Evolutionary conservation across 169 alveolate species (phyloP), one percentile per base, ranked within the genome.

Genomic region (Plasmodium inui): DNA sequence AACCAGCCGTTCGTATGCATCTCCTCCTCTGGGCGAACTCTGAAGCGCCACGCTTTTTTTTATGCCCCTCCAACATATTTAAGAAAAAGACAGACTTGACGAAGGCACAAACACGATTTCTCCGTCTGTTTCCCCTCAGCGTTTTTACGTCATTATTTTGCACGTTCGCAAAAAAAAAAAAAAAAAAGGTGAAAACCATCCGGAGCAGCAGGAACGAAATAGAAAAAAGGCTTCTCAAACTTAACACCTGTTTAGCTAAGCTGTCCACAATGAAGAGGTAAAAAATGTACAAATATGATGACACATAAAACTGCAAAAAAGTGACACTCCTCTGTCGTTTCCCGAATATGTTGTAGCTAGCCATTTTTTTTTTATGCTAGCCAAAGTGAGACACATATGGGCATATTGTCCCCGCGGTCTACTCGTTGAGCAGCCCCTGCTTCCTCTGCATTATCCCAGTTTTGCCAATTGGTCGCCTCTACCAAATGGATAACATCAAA

Each of bases 91-190:
- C 76, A 67, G 37, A 10, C 37, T 5, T 67, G 76, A 67, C 2
- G 41, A 67, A 67, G 8, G 76, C 76, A 26, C 41, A 67, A 67
- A 41, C 7, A 28, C 17, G n/a, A 67, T 22, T 67, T 26, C 76
- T 19, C 76, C n/a, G 26, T 7, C 37, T 67, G 41, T 41, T 67
- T 67, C n/a, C 37, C 76, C 37, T 9, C 37, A 26, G 34, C 76
- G 34, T 67, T 26, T 67, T 34, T 44, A 32, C 55, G 83, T 74
- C 30, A 74, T 22, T n/a, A 32, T n/a, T 34, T 44, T 74, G 26
- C 83, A 74, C 37, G 14, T 17, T 32, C 46, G 55, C 34, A 74
- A 30, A 74, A 74, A n/a, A 74, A 73, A 73, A 73, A 73, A 73
- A 73, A 74, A 44, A 39, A 74, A 74, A 17, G 14, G 57, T 30